Conservation (phyloP, 176 grass and related monocot genomes). For the Lolium perenne region DNA sequence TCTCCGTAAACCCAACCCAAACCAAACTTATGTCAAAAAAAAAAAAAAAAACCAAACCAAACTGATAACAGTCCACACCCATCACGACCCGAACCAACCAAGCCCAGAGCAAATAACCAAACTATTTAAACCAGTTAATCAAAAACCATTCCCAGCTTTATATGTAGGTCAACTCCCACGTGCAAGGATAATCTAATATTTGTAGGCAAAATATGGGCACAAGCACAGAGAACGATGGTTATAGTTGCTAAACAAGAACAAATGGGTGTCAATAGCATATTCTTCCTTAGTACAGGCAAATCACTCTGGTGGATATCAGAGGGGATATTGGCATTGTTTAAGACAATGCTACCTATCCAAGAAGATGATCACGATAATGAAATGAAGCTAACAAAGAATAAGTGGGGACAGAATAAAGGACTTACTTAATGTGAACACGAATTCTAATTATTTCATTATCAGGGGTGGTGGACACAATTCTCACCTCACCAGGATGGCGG, state of each 20-base stretch:
- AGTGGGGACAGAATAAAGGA: conserved; percentile 14
- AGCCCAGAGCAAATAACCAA: no score
- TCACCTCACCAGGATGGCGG: conserved; percentile 88
- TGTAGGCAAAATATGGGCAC: neutral
- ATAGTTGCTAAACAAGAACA: conserved; percentile 7
- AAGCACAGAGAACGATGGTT: conserved; percentile 21
- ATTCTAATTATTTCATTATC: conserved; percentile 10
- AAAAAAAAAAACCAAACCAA: no score
- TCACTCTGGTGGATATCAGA: conserved; percentile 4
- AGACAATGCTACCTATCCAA: neutral
- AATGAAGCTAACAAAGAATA: conserved; percentile 33
- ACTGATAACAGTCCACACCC: no score
- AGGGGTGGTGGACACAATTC: conserved; percentile 17
- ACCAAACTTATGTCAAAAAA: no score
- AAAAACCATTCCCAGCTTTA: no score
- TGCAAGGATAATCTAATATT: neutral
- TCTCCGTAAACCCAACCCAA: no score
- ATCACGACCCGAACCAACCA: no score
- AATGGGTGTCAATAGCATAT: conserved; percentile 1
- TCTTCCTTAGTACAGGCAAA: conserved; percentile 15
- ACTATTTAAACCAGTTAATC: no score
- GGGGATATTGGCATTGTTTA: neutral
- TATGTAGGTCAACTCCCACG: neutral
- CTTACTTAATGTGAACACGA: neutral
- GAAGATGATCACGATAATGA: neutral